Evolutionary conservation across 345 rosid genomes (phyloP).

Genomic region (Euphorbia peplus): DNA sequence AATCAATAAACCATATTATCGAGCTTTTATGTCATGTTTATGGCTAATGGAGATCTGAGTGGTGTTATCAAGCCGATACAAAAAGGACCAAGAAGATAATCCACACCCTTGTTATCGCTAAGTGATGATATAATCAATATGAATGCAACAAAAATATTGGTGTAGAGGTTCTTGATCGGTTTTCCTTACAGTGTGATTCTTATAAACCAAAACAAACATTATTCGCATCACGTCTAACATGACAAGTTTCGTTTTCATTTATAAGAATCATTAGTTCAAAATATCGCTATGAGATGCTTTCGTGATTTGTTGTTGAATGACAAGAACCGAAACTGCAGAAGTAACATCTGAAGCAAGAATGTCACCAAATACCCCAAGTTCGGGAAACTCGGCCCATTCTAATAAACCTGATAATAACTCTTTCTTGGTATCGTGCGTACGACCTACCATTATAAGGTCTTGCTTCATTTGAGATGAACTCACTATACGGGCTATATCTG

Average conservation of each 20-base stretch:
- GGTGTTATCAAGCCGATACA: constrained; percentile 32
- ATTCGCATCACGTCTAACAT: constrained; percentile 6
- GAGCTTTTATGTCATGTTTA: constrained; percentile 20
- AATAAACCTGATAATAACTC: constrained; percentile 18
- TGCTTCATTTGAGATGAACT: not conserved
- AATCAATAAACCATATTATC: constrained; percentile 24
- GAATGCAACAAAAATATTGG: not conserved
- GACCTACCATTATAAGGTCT: constrained; percentile 26
- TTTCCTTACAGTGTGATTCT: constrained; percentile 27
- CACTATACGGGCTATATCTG: constrained; percentile 19
- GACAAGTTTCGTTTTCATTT: not conserved
- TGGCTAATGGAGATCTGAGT: constrained; percentile 35
- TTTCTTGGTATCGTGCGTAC: constrained; percentile 12
- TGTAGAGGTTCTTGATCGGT: constrained; percentile 23
- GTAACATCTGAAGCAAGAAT: constrained; percentile 19
- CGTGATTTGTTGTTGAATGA: constrained; percentile 28
- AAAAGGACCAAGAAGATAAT: constrained; percentile 25
- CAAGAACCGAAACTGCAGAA: constrained; percentile 15
- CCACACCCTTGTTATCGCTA: constrained; percentile 29
- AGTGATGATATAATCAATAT: constrained; percentile 9
- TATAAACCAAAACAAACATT: constrained; percentile 26
- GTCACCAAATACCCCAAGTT: constrained; percentile 31
- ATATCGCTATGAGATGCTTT: constrained; percentile 16
- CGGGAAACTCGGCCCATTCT: constrained; percentile 27
- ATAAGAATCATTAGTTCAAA: constrained; percentile 6